phyloP scores from a whole-genome alignment of 495 filamentous ascomycete species.

The Aspergillus leporis region DNA sequence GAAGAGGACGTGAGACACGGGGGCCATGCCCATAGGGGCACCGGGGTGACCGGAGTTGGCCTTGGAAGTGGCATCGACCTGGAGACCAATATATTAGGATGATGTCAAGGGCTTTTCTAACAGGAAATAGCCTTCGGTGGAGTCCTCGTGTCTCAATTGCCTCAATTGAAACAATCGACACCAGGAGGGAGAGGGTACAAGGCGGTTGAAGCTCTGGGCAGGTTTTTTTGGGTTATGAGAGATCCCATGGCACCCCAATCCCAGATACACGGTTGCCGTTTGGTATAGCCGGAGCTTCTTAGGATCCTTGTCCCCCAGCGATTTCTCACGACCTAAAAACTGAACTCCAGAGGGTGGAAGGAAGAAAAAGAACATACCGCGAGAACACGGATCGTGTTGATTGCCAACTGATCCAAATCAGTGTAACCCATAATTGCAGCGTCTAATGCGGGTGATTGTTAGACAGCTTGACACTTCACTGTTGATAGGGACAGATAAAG shows the following conservation, averaged over 20 bases:
- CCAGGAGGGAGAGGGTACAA: neutral
- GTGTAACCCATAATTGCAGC: constrained; percentile 81
- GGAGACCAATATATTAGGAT: constrained; percentile 22
- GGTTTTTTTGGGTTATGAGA: too few relatives aligned
- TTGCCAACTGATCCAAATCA: constrained; percentile 81
- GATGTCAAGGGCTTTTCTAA: constrained; percentile 4
- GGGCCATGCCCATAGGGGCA: constrained; percentile 99
- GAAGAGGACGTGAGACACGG: constrained; percentile 94
- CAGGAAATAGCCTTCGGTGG: neutral
- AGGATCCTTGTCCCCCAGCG: neutral
- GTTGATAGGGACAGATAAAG: constrained; percentile 6
- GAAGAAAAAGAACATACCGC: constrained; percentile 60
- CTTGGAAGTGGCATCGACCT: constrained; percentile 96
- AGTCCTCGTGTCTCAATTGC: neutral
- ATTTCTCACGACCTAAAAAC: constrained; percentile 15
- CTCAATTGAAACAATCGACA: neutral
- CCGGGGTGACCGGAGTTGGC: constrained; percentile 98
- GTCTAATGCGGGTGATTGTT: constrained; percentile 24
- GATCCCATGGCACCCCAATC: neutral
- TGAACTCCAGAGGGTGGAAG: constrained; percentile 9
- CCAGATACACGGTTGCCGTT: neutral
- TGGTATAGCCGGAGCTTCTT: neutral
- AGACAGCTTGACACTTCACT: constrained; percentile 10
- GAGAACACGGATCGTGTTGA: constrained; percentile 96
- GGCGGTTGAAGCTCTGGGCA: neutral